Evolutionary conservation across 2,329 filamentous ascomycete species (phyloP), one percentile per base, ranked within the genome.

Genomic region (Penicillium sp.): DNA sequence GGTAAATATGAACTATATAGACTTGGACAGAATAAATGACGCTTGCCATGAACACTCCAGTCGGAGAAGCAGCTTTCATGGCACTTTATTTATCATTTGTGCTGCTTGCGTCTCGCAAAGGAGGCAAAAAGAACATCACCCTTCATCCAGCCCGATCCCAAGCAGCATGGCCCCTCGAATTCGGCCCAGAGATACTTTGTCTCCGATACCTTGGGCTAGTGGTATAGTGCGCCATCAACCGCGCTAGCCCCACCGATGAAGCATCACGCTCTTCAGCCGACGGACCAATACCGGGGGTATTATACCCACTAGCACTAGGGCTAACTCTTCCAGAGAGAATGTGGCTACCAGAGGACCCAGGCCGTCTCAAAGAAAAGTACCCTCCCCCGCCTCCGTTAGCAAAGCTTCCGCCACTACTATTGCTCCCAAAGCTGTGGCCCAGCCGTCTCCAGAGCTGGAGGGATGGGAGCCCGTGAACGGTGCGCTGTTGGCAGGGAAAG

Each of bases 171-270:
- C 41, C 43, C n/a, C 52, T 52, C 24, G 53, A 53, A 55, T 61
- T 53, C 15, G 53, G 52, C n/a, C 60, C 58, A 19, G 61, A 56
- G 28, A 59, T 49, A 51, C 59, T 63, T 29, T 57, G 53, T 41
- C 60, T 57, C 21, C 61, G 59, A 51, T 60, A 54, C 12, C 60
- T 55, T 32, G 58, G 51, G 6, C 62, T 56, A 6, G 54, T 54
- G 31, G 57, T 52, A 53, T 64, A 61, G 52, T 63, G 61, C 17
- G 56, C 55, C 51, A 63, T 59, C n/a, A 57, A 46, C 2, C 58
- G 50, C 17, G 53, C 53, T n/a, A 55, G 41, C 13, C 54, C 53
- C 10, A 52, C 39, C 8, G 50, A 38, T n/a, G 54, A 40, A 12
- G 48, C 41, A 43, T 51, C 48, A 5, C 55, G 56, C n/a, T 61